phyloP scores from a whole-genome alignment of 257 asterid genomes.

The Penstemon davidsonii region DNA sequence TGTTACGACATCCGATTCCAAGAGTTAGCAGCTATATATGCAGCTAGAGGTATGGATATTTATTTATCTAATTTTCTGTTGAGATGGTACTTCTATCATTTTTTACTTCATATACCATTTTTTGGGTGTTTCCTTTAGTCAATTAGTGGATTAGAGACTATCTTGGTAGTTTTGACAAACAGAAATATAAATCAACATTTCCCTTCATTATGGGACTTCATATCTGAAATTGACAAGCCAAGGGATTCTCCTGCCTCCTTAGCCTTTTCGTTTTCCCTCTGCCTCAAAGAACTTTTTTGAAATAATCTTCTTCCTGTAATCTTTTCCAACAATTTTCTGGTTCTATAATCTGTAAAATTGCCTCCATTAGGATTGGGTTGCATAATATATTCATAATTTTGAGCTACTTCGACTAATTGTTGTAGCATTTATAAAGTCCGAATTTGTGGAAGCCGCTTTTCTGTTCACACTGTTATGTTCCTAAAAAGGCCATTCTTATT shows the following conservation, averaged over 20 bases:
- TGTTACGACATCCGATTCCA: slow-evolving; percentile 85
- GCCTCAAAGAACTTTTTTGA: background rate
- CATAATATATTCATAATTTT: background rate
- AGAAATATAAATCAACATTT: background rate
- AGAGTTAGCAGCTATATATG: slow-evolving; percentile 83
- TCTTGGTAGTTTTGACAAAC: background rate
- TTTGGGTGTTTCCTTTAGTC: slow-evolving; percentile 1
- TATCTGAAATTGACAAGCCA: slow-evolving; percentile 3
- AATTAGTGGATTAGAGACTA: background rate
- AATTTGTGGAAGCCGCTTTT: slow-evolving; percentile 17
- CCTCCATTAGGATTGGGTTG: slow-evolving; percentile 12
- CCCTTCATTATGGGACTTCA: slow-evolving; percentile 9
- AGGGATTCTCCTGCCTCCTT: background rate
- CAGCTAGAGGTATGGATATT: slow-evolving; percentile 64
- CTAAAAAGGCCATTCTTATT: slow-evolving; percentile 26
- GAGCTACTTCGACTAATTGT: slow-evolving; percentile 11
- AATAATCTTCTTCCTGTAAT: background rate
- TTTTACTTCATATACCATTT: slow-evolving; percentile 15
- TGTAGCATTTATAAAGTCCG: slow-evolving; percentile 11
- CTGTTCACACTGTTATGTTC: slow-evolving; percentile 20
- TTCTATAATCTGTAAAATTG: background rate
- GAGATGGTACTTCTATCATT: slow-evolving; percentile 3
- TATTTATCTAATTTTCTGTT: slow-evolving; percentile 16
- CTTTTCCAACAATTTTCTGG: background rate
- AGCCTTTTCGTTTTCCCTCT: background rate